Base-by-base conservation (phyloP, 352 stramenopile species). In the Phytophthora nicotianae region DNA sequence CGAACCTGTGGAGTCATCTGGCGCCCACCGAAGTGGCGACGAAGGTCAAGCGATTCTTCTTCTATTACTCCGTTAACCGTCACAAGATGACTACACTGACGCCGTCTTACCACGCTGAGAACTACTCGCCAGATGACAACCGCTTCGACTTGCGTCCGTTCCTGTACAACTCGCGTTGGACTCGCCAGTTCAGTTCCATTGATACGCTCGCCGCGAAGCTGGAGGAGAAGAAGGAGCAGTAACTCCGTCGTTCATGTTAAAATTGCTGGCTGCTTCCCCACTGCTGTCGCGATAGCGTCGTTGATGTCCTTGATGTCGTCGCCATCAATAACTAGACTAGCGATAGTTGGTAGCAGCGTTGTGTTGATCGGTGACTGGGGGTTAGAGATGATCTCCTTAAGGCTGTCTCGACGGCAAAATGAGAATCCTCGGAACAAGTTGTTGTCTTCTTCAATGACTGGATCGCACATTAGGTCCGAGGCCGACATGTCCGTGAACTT, bases 31-130 rank as follows among this genome's bases (percentile, higher is more conserved):
- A 74, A 16, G 83, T 97, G 48, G 89, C 89, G n/a, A 72, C 83
- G 27, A 96, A 96, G 69, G 87, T 96, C 2, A 99, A 99, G 77
- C 83, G 91, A 23, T 99, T 99, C 74, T 99, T 99, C 84, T 98
- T 91, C 65, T 99, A 97, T 74, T 99, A 99, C 77, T 87, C 89
- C 21, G 77, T 99, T 59, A 99, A 99, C 80, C 91, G 97, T 21
- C 97, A 99, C 87, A 99, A 99, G 77, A 99, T 99, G 93, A 99
- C 96, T 52, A 99, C 96, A 19, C 84, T 99, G 42, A 99, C 97
- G 47, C 97, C 97, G 35, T 95, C 95, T 29, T 99, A 99, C 83
- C 97, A 99, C 74, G 97, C 96, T 17, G 97, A 99, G 75, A 97
- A 93, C 72, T 99, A 99, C 77, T 98, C 91, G 29, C 97, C 97